Evolutionary conservation across 805 yeast genomes (phyloP), one percentile per base, ranked within the genome.

Genomic region (Priceomyces fermenticarens): DNA sequence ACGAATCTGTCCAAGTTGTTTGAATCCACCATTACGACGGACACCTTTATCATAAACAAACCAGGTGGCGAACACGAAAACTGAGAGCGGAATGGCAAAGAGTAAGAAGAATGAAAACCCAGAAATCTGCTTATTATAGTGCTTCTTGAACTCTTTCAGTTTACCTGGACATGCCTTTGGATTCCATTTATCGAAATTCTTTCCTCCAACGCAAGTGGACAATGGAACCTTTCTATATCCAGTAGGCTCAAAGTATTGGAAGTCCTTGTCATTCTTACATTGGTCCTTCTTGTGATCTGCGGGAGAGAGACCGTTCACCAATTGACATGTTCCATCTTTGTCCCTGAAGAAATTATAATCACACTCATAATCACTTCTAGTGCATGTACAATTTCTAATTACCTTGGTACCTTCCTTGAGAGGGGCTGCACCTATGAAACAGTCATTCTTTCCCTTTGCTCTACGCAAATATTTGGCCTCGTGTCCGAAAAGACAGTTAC

Each of bases 81-180:
- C 78, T 44, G 69, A 54, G 2, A 83, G 43, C 11, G 95, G 91
- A 12, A 85, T 51, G 7, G 77, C 51, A 13, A 87, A 62, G 2
- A 85, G 70, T 25, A 78, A 41, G 36, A 79, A 63, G 42, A 84
- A 58, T 10, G 77, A 72, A 14, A 71, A 64, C 0, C 88, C 84
- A 10, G 69, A 74, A 3, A 86, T 54, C 1, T 83, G 80, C 20
- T 68, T 67, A 9, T 73, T 72, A 46, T 80, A 76, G 37, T 75
- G 68, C 43, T 72, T 63, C 38, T 70, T 62, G 55, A 79, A 89
- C 50, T 88, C 83, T 9, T 65, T 61, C 45, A 82, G 81, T 53
- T 81, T 86, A 1, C 98, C 98, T 4, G 98, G 97, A 61, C 99
- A 93, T 6, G 97, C 78, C 40, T 67, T 73, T 2, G 85, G 72